Percentiles rank a stretch among this genome's conserved stretches.
Conservation (phyloP, 371 early-diverging fungal genomes). For the Rhizopus delemar region DNA sequence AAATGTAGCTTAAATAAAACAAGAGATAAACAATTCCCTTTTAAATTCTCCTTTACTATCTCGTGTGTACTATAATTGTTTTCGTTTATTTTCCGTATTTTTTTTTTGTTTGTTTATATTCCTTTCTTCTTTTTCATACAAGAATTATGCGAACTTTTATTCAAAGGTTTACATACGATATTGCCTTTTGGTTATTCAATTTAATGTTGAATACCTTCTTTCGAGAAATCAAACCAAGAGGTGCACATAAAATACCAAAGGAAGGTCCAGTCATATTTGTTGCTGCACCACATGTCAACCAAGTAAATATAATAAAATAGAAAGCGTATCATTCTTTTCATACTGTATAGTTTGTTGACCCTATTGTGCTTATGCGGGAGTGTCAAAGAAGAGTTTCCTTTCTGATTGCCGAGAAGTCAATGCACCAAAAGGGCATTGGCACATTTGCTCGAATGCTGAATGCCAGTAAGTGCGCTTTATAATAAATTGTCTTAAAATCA, state of each 20-base stretch:
- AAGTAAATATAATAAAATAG: conserved; percentile 47
- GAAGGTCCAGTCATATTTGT: conserved; percentile 90
- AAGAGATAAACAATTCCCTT: too few relatives aligned
- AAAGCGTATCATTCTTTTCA: not conserved
- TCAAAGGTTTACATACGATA: conserved; percentile 42
- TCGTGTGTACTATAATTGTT: too few relatives aligned
- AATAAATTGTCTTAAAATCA: not conserved
- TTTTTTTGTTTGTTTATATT: too few relatives aligned
- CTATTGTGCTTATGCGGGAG: conserved; percentile 76
- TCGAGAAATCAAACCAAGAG: conserved; percentile 82
- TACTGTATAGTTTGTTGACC: conserved; percentile 80
- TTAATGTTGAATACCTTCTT: conserved; percentile 77
- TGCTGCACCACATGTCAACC: conserved; percentile 93
- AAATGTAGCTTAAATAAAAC: too few relatives aligned
- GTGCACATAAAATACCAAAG: conserved; percentile 81
- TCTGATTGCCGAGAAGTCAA: conserved; percentile 83
- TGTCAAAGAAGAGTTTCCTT: conserved; percentile 78
- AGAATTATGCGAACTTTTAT: conserved; percentile 1
- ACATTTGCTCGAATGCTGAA: conserved; percentile 68
- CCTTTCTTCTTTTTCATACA: too few relatives aligned
- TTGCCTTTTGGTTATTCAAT: conserved; percentile 56
- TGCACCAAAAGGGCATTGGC: conserved; percentile 81
- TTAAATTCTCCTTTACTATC: too few relatives aligned
- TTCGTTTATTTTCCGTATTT: too few relatives aligned
- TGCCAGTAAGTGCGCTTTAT: conserved; percentile 49